Conservation (phyloP, 164 flowering plant genomes). For the Kingdonia uniflora region DNA sequence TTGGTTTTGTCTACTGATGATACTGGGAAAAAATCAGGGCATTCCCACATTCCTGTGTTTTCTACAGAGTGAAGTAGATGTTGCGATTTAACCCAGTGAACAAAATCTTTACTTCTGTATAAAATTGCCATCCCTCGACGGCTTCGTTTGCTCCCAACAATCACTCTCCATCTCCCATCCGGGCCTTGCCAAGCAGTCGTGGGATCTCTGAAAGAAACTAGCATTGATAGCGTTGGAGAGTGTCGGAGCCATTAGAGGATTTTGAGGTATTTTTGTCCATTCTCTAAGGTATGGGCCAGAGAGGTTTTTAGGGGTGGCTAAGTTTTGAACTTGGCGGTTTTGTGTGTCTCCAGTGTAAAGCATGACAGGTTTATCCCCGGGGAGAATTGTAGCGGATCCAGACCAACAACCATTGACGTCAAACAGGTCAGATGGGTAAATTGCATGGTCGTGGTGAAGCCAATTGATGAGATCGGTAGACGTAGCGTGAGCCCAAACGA, state of each 20-base stretch:
- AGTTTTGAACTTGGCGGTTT: conserved; percentile 11
- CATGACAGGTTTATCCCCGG: conserved; percentile 28
- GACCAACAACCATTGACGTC: conserved; percentile 42
- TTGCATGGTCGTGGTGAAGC: conserved; percentile 25
- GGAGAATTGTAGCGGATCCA: conserved; percentile 48
- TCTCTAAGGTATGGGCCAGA: too few relatives aligned
- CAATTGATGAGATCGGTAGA: conserved; percentile 48
- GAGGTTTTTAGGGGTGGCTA: too few relatives aligned
- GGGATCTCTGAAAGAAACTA: conserved; percentile 30
- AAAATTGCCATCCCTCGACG: too few relatives aligned
- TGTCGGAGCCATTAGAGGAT: neutral
- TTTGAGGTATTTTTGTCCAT: neutral
- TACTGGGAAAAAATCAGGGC: too few relatives aligned
- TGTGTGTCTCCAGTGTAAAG: conserved; percentile 37
- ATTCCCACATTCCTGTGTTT: too few relatives aligned
- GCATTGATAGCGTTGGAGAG: too few relatives aligned
- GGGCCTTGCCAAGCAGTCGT: too few relatives aligned
- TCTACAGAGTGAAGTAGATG: too few relatives aligned
- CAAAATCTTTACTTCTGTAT: too few relatives aligned
- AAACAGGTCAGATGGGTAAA: conserved; percentile 23
- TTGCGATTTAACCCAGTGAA: too few relatives aligned
- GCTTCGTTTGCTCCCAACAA: too few relatives aligned
- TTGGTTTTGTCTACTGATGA: too few relatives aligned
- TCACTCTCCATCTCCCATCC: conserved; percentile 4
- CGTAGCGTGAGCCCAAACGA: conserved; percentile 44